A percentile compares a stretch with the other conserved stretches of the same genome.
Evolutionary conservation across 257 asterid genomes (phyloP).

Genomic region (Forsythia viridissima): DNA sequence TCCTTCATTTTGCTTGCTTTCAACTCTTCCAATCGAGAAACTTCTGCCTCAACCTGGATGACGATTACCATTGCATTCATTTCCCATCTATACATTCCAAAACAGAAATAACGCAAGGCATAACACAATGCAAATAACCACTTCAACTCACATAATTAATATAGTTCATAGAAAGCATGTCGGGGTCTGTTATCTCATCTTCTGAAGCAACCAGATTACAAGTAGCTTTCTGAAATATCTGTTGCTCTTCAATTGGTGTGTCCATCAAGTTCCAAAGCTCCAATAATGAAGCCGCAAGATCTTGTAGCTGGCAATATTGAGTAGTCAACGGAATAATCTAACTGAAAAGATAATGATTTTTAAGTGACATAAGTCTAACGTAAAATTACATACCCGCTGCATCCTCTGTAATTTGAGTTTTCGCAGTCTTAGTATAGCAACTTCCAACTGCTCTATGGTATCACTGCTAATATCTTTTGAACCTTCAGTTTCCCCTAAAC

Average conservation of each 20-base stretch:
- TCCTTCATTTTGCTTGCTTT: constrained; percentile 94
- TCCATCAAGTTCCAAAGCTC: constrained; percentile 99
- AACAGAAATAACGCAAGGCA: background rate
- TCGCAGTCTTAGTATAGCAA: constrained; percentile 60
- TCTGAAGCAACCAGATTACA: constrained; percentile 91
- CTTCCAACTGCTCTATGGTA: constrained; percentile 67
- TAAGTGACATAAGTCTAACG: background rate
- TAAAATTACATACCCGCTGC: constrained; percentile 64
- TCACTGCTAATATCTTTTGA: constrained; percentile 64
- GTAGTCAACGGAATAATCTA: constrained; percentile 17
- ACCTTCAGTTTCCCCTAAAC: constrained; percentile 72
- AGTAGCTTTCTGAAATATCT: constrained; percentile 76
- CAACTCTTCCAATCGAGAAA: constrained; percentile 79
- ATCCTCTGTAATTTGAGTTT: constrained; percentile 76
- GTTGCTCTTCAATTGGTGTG: constrained; percentile 93
- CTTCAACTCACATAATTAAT: constrained; percentile 62
- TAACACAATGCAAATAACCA: background rate
- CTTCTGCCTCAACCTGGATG: constrained; percentile 82
- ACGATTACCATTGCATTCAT: constrained; percentile 19
- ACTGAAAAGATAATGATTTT: background rate
- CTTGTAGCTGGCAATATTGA: constrained; percentile 63
- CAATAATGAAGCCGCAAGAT: constrained; percentile 84
- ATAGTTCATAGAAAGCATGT: constrained; percentile 70
- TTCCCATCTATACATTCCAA: constrained; percentile 16
- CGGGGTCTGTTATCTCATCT: constrained; percentile 81